Base-by-base conservation (phyloP, 2,329 filamentous ascomycete species). In the Cladosporium phlei region DNA sequence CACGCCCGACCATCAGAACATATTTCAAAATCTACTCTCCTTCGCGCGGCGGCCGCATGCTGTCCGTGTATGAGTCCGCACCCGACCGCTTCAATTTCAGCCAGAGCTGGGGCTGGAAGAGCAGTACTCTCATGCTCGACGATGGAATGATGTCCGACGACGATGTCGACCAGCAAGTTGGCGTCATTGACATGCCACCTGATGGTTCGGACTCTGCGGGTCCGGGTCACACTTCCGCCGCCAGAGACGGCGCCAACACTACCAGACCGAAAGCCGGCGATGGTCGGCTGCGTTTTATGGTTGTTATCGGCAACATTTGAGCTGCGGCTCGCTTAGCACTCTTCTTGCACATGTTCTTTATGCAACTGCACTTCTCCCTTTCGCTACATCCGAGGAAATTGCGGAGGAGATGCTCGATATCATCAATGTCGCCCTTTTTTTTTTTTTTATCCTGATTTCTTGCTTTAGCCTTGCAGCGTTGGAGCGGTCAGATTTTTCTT, bases 21-120 rank as follows among this genome's bases (percentile, higher is more conserved):
- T 80, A 80, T 54, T 80, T 80, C 64, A 80, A 80, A 58, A 80
- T 80, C 43, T 80, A 79, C 62, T 73, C 68, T n/a, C 77, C 77
- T 0, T 73, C 69, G 17, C 77, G 78, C 52, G 77, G 75, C n/a
- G 77, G 77, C 3, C 63, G 77, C 11, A 73, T 79, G 68, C 59
- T 80, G 27, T 76, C 71, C 42, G 76, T 80, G n/a, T 80, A 80
- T 53, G 76, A 79, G 52, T 73, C 69, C 35, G 76, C 76, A 4
- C 77, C 77, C 1, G 77, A 79, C 55, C 69, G 69, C 46, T 80
- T 80, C 60, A 79, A 79, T 55, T 79, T 79, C 58, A 75, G 71
- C 37, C 77, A 80, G 62, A 77, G 73, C 52, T 80, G 77, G 77
- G 77, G 77, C 1, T 80, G 77, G 77, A 79, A 78, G 68, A 78